These are phyloP conservation scores for Zopfia rhizophila DNA, from an alignment of 2,329 filamentous ascomycete species.

Conservation along the genomic window DNA sequence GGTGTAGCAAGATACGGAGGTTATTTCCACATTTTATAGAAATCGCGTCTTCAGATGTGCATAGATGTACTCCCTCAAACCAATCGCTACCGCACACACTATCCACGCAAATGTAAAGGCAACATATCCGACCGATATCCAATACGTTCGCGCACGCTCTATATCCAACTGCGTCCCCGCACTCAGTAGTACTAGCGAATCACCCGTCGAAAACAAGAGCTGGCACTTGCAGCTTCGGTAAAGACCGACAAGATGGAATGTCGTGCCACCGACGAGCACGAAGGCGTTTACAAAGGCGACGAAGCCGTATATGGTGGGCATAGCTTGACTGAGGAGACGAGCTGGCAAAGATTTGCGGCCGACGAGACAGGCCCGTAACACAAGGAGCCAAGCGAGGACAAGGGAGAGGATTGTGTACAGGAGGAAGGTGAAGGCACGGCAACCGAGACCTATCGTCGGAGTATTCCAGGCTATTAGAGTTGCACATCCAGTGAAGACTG, in stretches of 20 bases:
- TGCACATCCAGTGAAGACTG: conserved; percentile 1
- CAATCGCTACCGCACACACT: no score
- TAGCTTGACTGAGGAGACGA: neutral
- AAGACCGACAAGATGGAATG: conserved; percentile 6
- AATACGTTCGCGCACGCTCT: no score
- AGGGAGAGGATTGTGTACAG: conserved; percentile 4
- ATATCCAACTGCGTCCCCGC: no score
- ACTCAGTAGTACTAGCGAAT: no score
- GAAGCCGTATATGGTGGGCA: neutral
- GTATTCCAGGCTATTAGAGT: conserved; percentile 4
- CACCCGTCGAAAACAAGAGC: no score
- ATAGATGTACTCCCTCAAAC: no score
- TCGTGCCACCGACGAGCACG: conserved; percentile 1
- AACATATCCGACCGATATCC: no score
- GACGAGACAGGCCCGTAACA: neutral
- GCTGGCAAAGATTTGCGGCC: neutral
- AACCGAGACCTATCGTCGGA: conserved; percentile 7
- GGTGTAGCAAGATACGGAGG: no score
- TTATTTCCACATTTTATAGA: no score
- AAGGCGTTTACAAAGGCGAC: neutral
- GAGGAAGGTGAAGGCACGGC: conserved; percentile 9
- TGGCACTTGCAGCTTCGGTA: conserved; percentile 8
- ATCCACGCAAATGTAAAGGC: no score
- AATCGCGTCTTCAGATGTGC: no score
- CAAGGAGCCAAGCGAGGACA: neutral